Evolutionary conservation across 805 yeast genomes (phyloP).

Genomic region (Metschnikowia kunwiensis): DNA sequence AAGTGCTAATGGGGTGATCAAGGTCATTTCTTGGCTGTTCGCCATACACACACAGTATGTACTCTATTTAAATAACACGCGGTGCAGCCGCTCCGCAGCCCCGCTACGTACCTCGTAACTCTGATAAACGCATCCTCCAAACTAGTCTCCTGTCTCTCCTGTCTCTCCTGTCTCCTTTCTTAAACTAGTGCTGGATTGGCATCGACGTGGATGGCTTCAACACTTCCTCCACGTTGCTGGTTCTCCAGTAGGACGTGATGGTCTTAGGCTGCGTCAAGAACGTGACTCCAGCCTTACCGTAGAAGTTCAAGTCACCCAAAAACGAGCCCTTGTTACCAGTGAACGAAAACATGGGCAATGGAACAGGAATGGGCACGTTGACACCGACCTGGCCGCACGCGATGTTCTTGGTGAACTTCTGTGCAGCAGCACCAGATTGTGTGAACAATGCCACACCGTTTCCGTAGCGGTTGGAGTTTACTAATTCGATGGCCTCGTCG

Average conservation of each 20-base stretch:
- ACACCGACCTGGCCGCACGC: conserved; percentile 77
- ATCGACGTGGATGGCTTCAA: conserved; percentile 58
- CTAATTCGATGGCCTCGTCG: conserved; percentile 64
- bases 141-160: too few relatives aligned
- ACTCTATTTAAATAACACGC: too few relatives aligned
- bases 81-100: too few relatives aligned
- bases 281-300: conserved; percentile 71
- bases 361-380: conserved; percentile 78
- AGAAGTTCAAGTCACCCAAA: conserved; percentile 76
- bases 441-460: conserved; percentile 73
- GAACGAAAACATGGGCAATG: conserved; percentile 77
- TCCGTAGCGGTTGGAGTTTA: conserved; percentile 59
- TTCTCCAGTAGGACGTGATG: conserved; percentile 65
- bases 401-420: conserved; percentile 63
- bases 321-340: conserved; percentile 75
- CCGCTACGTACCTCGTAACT: too few relatives aligned
- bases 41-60: too few relatives aligned
- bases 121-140: too few relatives aligned
- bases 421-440: conserved; percentile 64
- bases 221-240: conserved; percentile 45
- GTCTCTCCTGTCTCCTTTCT: neutral
- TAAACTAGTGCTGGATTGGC: conserved; percentile 55
- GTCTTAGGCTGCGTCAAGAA: conserved; percentile 76
- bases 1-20: neutral
- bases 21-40: too few relatives aligned